phyloP scores from a whole-genome alignment of 1,284 basidiomycete species.

The Cystobasidium pallidum region DNA sequence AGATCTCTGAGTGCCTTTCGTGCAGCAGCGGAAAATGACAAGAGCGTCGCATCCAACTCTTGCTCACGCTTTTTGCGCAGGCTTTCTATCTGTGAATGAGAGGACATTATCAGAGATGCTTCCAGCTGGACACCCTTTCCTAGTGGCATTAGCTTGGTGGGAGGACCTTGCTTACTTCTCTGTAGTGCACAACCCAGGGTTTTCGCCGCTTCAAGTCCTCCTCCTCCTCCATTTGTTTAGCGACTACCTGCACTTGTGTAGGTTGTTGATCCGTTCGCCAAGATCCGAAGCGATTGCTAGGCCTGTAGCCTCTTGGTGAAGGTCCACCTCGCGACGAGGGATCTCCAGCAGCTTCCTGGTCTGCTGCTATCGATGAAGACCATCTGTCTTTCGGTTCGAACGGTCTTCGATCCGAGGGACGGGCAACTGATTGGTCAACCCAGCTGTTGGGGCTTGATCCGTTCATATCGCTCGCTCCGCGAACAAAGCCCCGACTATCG shows the following conservation, averaged over 20 bases:
- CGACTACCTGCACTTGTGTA: neutral
- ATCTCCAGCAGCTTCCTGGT: neutral
- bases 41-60: neutral
- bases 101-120: no score
- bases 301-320: neutral
- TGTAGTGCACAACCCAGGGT: neutral
- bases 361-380: neutral
- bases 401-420: neutral
- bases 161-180: neutral
- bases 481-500: neutral
- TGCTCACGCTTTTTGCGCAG: slow-evolving; percentile 4
- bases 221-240: neutral
- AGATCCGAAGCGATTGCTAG: neutral
- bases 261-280: neutral
- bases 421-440: neutral
- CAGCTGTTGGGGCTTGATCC: neutral
- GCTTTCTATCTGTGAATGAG: neutral
- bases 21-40: slow-evolving; percentile 5
- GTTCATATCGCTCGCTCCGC: neutral
- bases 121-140: no score
- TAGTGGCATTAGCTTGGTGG: no score
- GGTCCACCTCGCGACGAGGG: neutral
- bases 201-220: neutral
- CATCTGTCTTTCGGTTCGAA: neutral
- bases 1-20: slow-evolving; percentile 39